Base-by-base conservation (phyloP, 441 rosid genomes). In the Geranium incanum region DNA sequence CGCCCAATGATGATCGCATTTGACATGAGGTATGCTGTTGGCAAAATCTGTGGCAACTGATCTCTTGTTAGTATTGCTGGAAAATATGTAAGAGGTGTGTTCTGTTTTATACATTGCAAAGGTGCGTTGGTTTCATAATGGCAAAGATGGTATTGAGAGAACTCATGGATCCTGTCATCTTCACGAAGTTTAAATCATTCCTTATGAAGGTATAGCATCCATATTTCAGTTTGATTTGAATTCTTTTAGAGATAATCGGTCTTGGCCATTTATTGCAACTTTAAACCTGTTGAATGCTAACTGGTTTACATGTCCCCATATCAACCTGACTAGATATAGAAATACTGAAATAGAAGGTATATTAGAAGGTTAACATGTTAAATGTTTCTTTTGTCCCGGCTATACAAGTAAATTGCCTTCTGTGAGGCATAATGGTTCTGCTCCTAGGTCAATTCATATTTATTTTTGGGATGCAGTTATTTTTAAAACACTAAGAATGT, bases 81-180 rank as follows among this genome's bases (percentile, higher is more conserved):
- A 64, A 55, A 48, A 72, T 72, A 16, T 68, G 50, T 41, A 13
- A 70, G 65, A 72, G 70, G 70, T 76, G 80, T 60, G 70, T 75
- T 72, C 48, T 71, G 6, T 80, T 78, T 70, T 38, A n/a, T 67
- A 69, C 67, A 41, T 67, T 77, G 67, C 72, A 67, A 72, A 94
- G 97, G 80, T 92, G 97, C 74, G 88, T 92, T 71, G 97, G 99
- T 59, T 92, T 90, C 86, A 95, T 95, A 88, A 89, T 95, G 96
- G 99, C 91, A 16, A 92, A 95, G 83, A 95, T 95, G 99, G 92
- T 90, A 79, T 73, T 90, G 82, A 85, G 81, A 79, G 99, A 92
- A 74, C 92, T 92, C 68, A 90, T 92, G 96, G 93, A 92, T 84
- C 96, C 99, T 37, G 52, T 77, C 75, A 83, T 80, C 79, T 88